Percentiles rank a stretch among this genome's conserved stretches.
Conservation (phyloP, 495 filamentous ascomycete genomes). For the Cryomyces minteri region DNA sequence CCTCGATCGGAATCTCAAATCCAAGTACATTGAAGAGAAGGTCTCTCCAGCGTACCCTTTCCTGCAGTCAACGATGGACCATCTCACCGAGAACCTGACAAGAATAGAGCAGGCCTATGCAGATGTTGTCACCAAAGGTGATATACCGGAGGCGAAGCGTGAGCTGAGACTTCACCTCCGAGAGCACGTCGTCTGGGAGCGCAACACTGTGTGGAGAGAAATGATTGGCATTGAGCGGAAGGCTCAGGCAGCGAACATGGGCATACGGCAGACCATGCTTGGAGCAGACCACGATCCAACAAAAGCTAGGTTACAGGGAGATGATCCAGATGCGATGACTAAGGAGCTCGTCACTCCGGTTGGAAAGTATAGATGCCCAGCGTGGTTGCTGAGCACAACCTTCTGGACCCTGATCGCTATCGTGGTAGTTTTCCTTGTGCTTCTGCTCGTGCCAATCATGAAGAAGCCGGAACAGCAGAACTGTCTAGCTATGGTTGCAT, state of each 20-base stretch:
- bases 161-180: conserved; percentile 82
- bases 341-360: conserved; percentile 68
- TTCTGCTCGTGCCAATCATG: conserved; percentile 64
- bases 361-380: conserved; percentile 53
- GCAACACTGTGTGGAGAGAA: conserved; percentile 97
- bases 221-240: conserved; percentile 97
- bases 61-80: conserved; percentile 42
- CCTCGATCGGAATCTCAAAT: conserved; percentile 57
- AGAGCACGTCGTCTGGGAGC: conserved; percentile 97
- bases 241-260: conserved; percentile 86
- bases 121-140: conserved; percentile 60
- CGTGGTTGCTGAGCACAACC: conserved; percentile 66
- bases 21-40: conserved; percentile 50
- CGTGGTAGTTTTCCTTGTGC: conserved; percentile 46
- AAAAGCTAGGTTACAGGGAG: conserved; percentile 62
- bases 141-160: conserved; percentile 50
- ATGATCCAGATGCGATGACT: conserved; percentile 37
- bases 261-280: conserved; percentile 57
- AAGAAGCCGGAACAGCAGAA: conserved; percentile 79
- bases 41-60: conserved; percentile 68
- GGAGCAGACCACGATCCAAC: conserved; percentile 52
- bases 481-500: conserved; percentile 81
- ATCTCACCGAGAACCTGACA: conserved; percentile 48
- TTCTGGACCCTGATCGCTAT: conserved; percentile 62
- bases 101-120: conserved; percentile 67